These are phyloP conservation scores for Pseudocercospora crystallina DNA, from an alignment of 2,329 filamentous ascomycete genomes.

Conservation along the genomic window DNA sequence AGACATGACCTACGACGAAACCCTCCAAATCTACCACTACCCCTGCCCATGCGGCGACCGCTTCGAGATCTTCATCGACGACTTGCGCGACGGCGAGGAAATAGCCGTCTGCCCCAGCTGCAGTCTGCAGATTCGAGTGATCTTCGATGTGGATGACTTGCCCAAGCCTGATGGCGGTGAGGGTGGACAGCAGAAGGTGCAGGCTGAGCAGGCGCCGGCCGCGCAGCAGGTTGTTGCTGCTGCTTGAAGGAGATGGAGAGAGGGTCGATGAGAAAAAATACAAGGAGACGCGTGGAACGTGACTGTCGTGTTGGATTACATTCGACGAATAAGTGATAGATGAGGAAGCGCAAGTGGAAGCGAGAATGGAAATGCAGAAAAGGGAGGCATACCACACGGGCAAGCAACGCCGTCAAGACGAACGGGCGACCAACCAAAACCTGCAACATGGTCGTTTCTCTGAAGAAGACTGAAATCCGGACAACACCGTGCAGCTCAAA, in stretches of 20 bases:
- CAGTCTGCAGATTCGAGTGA: slow-evolving; percentile 92
- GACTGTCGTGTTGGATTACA: too few relatives aligned
- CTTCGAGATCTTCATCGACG: slow-evolving; percentile 84
- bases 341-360: too few relatives aligned
- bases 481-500: too few relatives aligned
- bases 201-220: slow-evolving; percentile 5
- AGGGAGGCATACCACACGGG: too few relatives aligned
- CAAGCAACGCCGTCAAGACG: too few relatives aligned
- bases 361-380: too few relatives aligned
- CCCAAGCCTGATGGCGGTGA: slow-evolving; percentile 44
- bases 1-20: slow-evolving; percentile 88
- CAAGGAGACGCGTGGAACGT: too few relatives aligned
- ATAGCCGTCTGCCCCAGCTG: slow-evolving; percentile 98
- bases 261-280: neutral
- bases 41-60: slow-evolving; percentile 96
- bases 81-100: slow-evolving; percentile 84
- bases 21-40: slow-evolving; percentile 86
- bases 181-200: slow-evolving; percentile 8
- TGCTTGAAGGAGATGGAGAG: slow-evolving; percentile 19
- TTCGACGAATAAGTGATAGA: too few relatives aligned
- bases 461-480: too few relatives aligned
- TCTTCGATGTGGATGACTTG: slow-evolving; percentile 71
- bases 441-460: too few relatives aligned
- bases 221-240: slow-evolving; percentile 23
- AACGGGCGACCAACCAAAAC: too few relatives aligned